Evolutionary conservation across 768 basidiomycete species (phyloP).

Genomic region (Pholiota molesta): DNA sequence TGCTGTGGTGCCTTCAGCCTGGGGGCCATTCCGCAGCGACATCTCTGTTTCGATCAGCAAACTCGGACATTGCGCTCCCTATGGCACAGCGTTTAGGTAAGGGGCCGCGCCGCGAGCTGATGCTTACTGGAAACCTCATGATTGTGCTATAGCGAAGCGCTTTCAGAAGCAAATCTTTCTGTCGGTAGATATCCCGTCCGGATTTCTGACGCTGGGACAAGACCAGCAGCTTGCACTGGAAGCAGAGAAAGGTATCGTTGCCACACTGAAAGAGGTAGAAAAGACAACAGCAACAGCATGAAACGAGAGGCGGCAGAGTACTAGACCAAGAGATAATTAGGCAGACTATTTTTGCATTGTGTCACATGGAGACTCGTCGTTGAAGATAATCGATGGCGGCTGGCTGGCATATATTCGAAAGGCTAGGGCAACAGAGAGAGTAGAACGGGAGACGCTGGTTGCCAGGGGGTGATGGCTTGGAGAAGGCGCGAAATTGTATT

Average conservation of each 20-base stretch:
- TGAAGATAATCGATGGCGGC: constrained; percentile 19
- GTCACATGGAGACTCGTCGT: constrained; percentile 22
- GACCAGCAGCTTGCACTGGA: constrained; percentile 51
- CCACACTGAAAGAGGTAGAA: constrained; percentile 40
- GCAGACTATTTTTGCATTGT: constrained; percentile 16
- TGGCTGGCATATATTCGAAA: not conserved
- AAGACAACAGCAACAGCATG: constrained; percentile 7
- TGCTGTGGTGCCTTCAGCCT: constrained; percentile 24
- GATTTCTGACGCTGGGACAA: constrained; percentile 48
- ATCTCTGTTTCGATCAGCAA: constrained; percentile 62
- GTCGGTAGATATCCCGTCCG: constrained; percentile 57
- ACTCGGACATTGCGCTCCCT: constrained; percentile 63
- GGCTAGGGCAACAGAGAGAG: not conserved
- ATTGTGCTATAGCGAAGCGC: constrained; percentile 52
- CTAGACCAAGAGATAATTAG: not conserved
- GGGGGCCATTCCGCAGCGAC: constrained; percentile 53
- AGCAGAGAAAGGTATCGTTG: constrained; percentile 65
- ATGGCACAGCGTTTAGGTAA: constrained; percentile 85
- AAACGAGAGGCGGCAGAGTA: not conserved
- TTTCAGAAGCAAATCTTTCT: constrained; percentile 72
- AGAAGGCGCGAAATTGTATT: not conserved
- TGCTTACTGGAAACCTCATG: constrained; percentile 16
- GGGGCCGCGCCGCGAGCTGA: constrained; percentile 19
- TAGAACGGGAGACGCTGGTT: not conserved
- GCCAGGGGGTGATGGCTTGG: not conserved